Base-by-base conservation (phyloP, 2,329 filamentous ascomycete species). In the Fusarium praegraminearum region DNA sequence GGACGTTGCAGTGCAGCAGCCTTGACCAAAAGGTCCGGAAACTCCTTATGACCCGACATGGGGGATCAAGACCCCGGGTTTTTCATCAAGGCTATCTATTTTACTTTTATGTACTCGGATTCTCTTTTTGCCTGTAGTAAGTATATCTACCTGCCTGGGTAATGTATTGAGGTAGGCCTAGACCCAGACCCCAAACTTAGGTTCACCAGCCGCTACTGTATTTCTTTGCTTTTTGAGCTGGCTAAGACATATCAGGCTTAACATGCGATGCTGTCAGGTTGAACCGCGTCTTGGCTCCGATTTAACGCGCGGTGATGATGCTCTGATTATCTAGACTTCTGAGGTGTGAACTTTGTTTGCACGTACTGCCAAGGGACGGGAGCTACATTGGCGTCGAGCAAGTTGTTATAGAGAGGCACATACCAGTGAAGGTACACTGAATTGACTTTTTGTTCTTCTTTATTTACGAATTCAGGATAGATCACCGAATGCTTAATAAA, bases 321-420 rank as follows among this genome's bases (percentile, higher is more conserved):
- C 24, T 50, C n/a, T 50, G 22, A 50, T 40, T 38, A 22, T 52
- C 15, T 69, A 69, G 43, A 43, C 65, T 69, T 69, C 66, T 70
- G 63, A 69, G 62, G 61, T 69, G 57, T 63, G 66, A 69, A 70
- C 66, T 45, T 67, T 70, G 62, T 70, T 68, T 47, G 35, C 54
- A 35, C 33, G n/a, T 59, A 51, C 20, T 18, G 12, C n/a, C 12
- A 26, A 16, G 40, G 13, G 45, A 32, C 15, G 49, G 57, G 50
- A 30, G 28, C 28, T 30, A 30, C 28, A 10, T 12, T 30, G 10
- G 12, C 11, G 28, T 30, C 12, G 28, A 30, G 28, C 11, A 30
- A 30, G 28, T 30, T 30, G 11, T 12, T 30, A 30, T 30, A 30
- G 12, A 30, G 10, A 30, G 28, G 28, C 28, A 12, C 28, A 30